These are phyloP conservation scores for Mycena sanguinolenta DNA, from an alignment of 768 basidiomycete species.

Conservation along the genomic window DNA sequence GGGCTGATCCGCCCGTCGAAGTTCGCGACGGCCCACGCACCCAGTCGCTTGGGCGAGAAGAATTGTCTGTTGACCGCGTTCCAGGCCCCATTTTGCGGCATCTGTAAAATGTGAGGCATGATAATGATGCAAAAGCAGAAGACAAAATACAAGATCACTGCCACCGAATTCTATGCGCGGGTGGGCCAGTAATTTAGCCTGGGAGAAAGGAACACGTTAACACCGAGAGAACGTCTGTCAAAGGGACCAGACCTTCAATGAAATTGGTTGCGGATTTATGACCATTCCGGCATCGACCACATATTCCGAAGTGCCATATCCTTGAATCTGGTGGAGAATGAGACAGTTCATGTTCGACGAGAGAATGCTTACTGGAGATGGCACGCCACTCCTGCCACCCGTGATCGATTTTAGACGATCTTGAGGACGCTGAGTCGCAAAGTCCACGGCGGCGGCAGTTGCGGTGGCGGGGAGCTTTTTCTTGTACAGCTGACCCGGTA, in stretches of 20 bases:
- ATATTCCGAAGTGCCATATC: conserved; percentile 45
- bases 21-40: conserved; percentile 40
- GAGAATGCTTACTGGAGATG: conserved; percentile 17
- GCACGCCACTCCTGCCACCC: conserved; percentile 36
- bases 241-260: not conserved
- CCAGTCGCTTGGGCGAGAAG: conserved; percentile 31
- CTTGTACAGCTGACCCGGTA: conserved; percentile 63
- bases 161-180: conserved; percentile 35
- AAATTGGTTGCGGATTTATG: conserved; percentile 44
- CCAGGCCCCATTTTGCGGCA: conserved; percentile 45
- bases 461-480: conserved; percentile 56
- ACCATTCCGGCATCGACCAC: conserved; percentile 57
- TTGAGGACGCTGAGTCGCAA: conserved; percentile 61
- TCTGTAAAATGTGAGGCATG: conserved; percentile 27
- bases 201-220: not conserved
- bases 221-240: not conserved
- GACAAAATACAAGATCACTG: not conserved
- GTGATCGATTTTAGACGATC: conserved; percentile 56
- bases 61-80: conserved; percentile 42
- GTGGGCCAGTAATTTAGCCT: conserved; percentile 34
- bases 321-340: conserved; percentile 15
- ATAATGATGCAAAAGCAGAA: not conserved
- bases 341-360: not conserved
- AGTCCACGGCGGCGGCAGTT: conserved; percentile 57
- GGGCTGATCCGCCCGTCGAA: conserved; percentile 7